Percentiles rank a stretch among this genome's conserved stretches.
Conservation (phyloP, 164 flowering plant species). For the Dillenia suffruticosa region DNA sequence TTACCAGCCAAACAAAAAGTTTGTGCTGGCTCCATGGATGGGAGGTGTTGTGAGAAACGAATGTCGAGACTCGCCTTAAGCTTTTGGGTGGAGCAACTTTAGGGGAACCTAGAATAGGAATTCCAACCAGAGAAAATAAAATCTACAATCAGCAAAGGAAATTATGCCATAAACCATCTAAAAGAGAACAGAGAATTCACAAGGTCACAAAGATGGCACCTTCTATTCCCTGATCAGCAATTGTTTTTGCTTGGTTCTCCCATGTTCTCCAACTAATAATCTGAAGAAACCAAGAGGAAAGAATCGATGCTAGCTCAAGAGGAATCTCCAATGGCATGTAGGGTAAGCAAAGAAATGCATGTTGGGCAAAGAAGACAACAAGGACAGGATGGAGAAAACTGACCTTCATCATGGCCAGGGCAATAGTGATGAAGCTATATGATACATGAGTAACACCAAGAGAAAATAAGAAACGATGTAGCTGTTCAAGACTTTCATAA, state of each 20-base stretch:
- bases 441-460: constrained; percentile 72
- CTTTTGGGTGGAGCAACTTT: constrained; percentile 15
- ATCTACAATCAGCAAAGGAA: background rate
- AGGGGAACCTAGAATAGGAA: constrained; percentile 22
- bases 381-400: constrained; percentile 1
- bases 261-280: constrained; percentile 86
- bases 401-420: constrained; percentile 84
- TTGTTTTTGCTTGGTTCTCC: constrained; percentile 65
- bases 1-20: constrained; percentile 87
- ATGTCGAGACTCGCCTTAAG: constrained; percentile 52
- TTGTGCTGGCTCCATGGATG: constrained; percentile 86
- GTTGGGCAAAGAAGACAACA: background rate
- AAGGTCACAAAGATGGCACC: constrained; percentile 22
- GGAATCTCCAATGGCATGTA: background rate
- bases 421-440: constrained; percentile 61
- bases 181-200: background rate
- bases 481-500: constrained; percentile 84
- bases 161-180: background rate
- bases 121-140: background rate
- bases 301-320: background rate
- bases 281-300: constrained; percentile 30
- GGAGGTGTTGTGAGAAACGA: constrained; percentile 58
- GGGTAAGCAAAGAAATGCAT: background rate
- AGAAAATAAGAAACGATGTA: constrained; percentile 77
- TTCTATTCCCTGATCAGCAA: constrained; percentile 32